These are phyloP conservation scores for Blechomonas ayalai DNA, from an alignment of 208 protist species.

Conservation along the genomic window DNA sequence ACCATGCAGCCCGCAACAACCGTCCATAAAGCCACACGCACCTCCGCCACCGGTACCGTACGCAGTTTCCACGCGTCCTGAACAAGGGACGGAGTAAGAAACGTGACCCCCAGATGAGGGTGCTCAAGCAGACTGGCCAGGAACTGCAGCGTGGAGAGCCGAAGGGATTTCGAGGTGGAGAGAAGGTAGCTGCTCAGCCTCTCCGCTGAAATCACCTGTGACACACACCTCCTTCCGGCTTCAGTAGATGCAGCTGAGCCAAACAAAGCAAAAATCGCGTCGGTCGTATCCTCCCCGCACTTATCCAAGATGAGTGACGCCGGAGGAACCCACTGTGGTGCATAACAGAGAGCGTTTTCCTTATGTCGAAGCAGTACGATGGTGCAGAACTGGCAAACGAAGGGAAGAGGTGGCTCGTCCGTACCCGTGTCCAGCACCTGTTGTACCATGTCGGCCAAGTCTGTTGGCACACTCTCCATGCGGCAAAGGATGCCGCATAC, in stretches of 20 bases:
- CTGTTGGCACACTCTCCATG: constrained; percentile 13
- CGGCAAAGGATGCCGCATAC: constrained; percentile 51
- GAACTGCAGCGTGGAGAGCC: constrained; percentile 29
- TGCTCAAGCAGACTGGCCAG: constrained; percentile 24
- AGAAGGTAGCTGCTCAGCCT: constrained; percentile 22
- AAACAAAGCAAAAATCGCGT: constrained; percentile 42
- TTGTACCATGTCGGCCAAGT: constrained; percentile 24
- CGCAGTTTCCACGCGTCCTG: constrained; percentile 48
- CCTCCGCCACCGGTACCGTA: constrained; percentile 25
- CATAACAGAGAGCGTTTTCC: constrained; percentile 30
- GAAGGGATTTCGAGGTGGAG: constrained; percentile 11
- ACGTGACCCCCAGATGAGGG: constrained; percentile 25
- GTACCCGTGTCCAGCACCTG: constrained; percentile 12
- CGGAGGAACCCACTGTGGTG: constrained; percentile 26
- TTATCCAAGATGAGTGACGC: constrained; percentile 9
- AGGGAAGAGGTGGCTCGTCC: constrained; percentile 35
- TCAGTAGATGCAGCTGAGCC: constrained; percentile 36
- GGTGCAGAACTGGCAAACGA: constrained; percentile 53
- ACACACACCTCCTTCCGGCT: constrained; percentile 30
- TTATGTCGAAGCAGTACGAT: constrained; percentile 41
- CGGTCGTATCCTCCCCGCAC: constrained; percentile 15
- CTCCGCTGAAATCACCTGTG: constrained; percentile 11
- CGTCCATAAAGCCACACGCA: constrained; percentile 47
- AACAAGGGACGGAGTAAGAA: constrained; percentile 26
- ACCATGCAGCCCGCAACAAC: constrained; percentile 13